Percentiles rank a stretch among this genome's conserved stretches.
Conservation (phyloP, 352 stramenopile species). For the Globisporangium nunn region DNA sequence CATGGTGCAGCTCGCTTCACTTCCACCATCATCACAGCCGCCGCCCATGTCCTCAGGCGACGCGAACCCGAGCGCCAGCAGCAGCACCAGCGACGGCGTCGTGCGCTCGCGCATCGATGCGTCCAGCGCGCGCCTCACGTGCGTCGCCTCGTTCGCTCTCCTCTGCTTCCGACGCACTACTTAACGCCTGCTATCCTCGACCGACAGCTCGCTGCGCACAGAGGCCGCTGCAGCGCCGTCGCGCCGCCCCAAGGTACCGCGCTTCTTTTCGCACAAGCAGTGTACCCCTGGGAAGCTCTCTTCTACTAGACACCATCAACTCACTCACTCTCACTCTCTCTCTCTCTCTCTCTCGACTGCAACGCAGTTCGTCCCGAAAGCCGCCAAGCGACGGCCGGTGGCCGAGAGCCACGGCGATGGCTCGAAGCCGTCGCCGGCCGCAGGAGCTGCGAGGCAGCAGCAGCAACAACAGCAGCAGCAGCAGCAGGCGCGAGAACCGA, state of each 20-base stretch:
- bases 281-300: no score
- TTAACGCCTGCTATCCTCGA: background rate
- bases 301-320: no score
- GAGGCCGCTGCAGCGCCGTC: slow-evolving; percentile 23
- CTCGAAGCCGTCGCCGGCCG: background rate
- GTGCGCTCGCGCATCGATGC: slow-evolving; percentile 64
- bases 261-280: background rate
- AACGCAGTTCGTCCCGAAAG: slow-evolving; percentile 67
- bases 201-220: slow-evolving; percentile 47
- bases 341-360: background rate
- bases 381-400: slow-evolving; percentile 41
- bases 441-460: background rate
- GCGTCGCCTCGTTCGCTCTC: slow-evolving; percentile 9
- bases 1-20: no score
- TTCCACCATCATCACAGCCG: no score
- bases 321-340: no score
- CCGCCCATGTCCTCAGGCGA: background rate
- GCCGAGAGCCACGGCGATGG: slow-evolving; percentile 19
- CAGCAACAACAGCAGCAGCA: slow-evolving; percentile 11
- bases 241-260: slow-evolving; percentile 44
- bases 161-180: background rate
- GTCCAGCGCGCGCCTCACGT: slow-evolving; percentile 63
- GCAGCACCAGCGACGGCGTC: slow-evolving; percentile 32
- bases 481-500: slow-evolving; percentile 5
- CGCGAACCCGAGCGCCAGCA: slow-evolving; percentile 1